Evolutionary conservation across 495 filamentous ascomycete genomes (phyloP), one percentile per base, ranked within the genome.

Genomic region (Tuber microsphaerosporum): DNA sequence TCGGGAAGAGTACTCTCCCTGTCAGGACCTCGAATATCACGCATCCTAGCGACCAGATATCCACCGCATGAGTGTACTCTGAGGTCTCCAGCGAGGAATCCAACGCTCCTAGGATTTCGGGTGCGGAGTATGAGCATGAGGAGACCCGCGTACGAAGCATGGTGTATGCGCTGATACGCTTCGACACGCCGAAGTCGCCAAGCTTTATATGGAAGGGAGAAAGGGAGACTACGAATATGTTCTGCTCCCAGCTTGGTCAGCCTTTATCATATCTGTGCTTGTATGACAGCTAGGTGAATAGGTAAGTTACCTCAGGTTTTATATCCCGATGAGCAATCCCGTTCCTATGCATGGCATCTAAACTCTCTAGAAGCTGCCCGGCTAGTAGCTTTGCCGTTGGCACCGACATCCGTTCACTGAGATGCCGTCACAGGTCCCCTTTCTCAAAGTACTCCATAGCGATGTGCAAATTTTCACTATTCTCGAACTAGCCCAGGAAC

Each of bases 171-270:
- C 83, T 81, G 0, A 82, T 72, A 5, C 84, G 81, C 75, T 86
- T 87, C 61, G 78, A 82, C 70, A 88, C 85, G 0, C 87, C 87
- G 73, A 89, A 88, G 80, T 88, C 87, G 20, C 85, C 85, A 69
- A 88, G 86, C 77, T 88, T 88, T 10, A 88, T 84, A 78, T 84
- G 84, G 39, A 69, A 39, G 19, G 83, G 83, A 12, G 76, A 73
- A 17, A 48, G 74, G 2, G 76, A 73, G 16, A 82, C 73, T 2
- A 85, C 83, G 22, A 85, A 83, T 19, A 84, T 82, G 61, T 85
- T 85, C 83, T 85, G 45, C 46, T 46, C 31, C 51, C 22, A 22
- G 2, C 0, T 61, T 14, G 26, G 10, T 61, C 26, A 31, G 51
- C 48, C 26, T 56, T 26, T 14, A 22, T 14, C 51, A n/a, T 31